Percentiles rank a stretch among this genome's conserved stretches.
Evolutionary conservation across 345 rosid genomes (phyloP).

Genomic region (Melaleuca quinquenervia): DNA sequence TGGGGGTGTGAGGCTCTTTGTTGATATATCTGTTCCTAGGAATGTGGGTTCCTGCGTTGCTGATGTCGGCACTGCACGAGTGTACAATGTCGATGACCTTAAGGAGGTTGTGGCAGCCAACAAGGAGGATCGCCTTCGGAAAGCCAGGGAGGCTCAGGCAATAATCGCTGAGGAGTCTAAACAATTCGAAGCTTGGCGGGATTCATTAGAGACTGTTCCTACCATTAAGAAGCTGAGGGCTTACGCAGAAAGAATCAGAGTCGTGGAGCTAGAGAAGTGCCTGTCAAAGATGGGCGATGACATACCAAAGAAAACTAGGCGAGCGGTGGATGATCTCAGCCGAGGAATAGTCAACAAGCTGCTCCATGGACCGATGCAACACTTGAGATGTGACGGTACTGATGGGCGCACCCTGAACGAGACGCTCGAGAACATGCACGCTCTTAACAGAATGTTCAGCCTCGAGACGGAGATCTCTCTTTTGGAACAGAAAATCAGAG

Average conservation of each 20-base stretch:
- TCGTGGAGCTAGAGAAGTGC: slow-evolving; percentile 35
- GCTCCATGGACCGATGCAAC: slow-evolving; percentile 53
- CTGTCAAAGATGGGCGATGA: slow-evolving; percentile 36
- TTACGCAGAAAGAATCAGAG: slow-evolving; percentile 38
- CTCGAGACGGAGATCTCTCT: slow-evolving; percentile 37
- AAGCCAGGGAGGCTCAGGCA: slow-evolving; percentile 38
- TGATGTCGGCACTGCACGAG: slow-evolving; percentile 15
- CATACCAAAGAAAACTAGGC: slow-evolving; percentile 31
- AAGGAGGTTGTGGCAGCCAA: slow-evolving; percentile 47
- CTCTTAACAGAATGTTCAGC: slow-evolving; percentile 40
- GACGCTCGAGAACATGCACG: slow-evolving; percentile 46
- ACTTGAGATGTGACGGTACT: slow-evolving; percentile 36
- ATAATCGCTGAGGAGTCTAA: slow-evolving; percentile 32
- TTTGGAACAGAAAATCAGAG: slow-evolving; percentile 34
- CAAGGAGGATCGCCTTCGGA: slow-evolving; percentile 35
- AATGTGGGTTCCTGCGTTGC: slow-evolving; percentile 34
- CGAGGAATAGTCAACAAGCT: slow-evolving; percentile 39
- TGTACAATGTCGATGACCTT: slow-evolving; percentile 41
- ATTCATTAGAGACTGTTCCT: slow-evolving; percentile 42
- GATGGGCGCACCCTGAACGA: slow-evolving; percentile 31
- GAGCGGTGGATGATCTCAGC: slow-evolving; percentile 40
- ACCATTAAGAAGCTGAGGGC: slow-evolving; percentile 43
- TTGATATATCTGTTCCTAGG: slow-evolving; percentile 36
- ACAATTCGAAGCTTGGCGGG: slow-evolving; percentile 44
- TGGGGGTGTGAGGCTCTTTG: slow-evolving; percentile 25